A percentile compares a stretch with the other conserved stretches of the same genome.
Conservation (phyloP, 2,329 filamentous ascomycete species). For the Claviceps fusiformis region DNA sequence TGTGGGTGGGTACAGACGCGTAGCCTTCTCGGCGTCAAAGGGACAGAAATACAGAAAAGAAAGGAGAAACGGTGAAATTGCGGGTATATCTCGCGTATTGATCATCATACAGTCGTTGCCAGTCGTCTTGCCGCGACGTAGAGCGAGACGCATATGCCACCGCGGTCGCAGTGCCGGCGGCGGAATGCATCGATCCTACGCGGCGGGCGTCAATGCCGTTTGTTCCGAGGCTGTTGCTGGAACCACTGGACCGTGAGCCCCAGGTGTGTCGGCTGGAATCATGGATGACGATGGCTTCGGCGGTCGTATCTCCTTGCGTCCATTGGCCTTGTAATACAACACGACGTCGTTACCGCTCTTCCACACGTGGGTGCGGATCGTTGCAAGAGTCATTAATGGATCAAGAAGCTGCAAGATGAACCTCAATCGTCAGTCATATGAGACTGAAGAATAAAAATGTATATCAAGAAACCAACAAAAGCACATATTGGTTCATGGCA, state of each 20-base stretch:
- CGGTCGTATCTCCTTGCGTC: conserved; percentile 48
- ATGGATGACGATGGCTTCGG: conserved; percentile 4
- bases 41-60: background rate
- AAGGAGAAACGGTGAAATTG: background rate
- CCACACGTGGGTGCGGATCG: conserved; percentile 84
- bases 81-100: background rate
- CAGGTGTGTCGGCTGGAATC: conserved; percentile 11
- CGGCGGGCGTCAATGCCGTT: background rate
- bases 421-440: background rate
- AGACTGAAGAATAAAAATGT: background rate
- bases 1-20: no score
- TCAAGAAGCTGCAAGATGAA: conserved; percentile 43
- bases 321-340: conserved; percentile 83
- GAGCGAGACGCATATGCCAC: background rate
- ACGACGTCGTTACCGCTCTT: conserved; percentile 88
- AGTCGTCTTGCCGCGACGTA: background rate
- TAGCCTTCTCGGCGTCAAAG: no score
- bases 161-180: background rate
- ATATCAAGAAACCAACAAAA: background rate
- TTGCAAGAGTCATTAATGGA: conserved; percentile 83
- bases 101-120: background rate
- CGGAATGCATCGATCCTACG: background rate
- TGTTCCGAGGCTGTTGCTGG: conserved; percentile 8
- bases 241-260: conserved; percentile 9
- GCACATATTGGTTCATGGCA: no score